Conservation (phyloP, 441 rosid genomes). For the Geranium incanum region DNA sequence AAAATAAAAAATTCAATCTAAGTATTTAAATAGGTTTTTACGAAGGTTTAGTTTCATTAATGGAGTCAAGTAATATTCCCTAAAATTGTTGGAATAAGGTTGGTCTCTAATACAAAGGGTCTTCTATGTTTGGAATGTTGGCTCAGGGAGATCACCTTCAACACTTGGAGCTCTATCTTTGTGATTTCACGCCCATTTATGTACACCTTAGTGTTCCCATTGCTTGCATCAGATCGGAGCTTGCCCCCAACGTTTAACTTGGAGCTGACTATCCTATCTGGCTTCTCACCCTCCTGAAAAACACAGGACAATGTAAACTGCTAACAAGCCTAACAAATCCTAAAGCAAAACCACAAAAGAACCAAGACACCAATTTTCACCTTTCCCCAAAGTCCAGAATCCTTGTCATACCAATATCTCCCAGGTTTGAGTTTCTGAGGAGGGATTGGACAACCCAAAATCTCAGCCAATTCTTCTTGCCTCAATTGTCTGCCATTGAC, state of each 20-base stretch:
- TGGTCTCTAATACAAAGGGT: neutral
- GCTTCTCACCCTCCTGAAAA: constrained; percentile 91
- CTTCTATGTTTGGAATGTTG: neutral
- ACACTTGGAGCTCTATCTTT: constrained; percentile 68
- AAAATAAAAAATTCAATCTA: neutral
- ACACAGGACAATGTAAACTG: constrained; percentile 16
- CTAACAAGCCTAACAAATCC: neutral
- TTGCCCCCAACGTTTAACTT: constrained; percentile 86
- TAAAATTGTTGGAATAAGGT: constrained; percentile 4
- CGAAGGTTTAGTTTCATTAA: no score
- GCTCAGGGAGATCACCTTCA: constrained; percentile 45
- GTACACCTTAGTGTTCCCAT: constrained; percentile 80
- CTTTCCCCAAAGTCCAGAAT: constrained; percentile 97
- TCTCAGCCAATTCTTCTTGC: constrained; percentile 84
- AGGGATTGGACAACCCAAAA: constrained; percentile 70
- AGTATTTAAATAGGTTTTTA: neutral
- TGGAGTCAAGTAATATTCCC: neutral
- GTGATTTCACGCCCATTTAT: constrained; percentile 94
- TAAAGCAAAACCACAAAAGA: neutral
- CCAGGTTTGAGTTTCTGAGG: constrained; percentile 90
- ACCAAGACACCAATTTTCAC: constrained; percentile 29
- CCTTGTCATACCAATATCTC: constrained; percentile 95
- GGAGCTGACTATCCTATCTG: constrained; percentile 71
- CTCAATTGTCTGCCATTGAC: constrained; percentile 79
- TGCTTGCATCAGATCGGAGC: constrained; percentile 67